A percentile compares a stretch with the other conserved stretches of the same genome.
Evolutionary conservation across 31 red algal species (phyloP).

Genomic region (Asparagopsis taxiformis): DNA sequence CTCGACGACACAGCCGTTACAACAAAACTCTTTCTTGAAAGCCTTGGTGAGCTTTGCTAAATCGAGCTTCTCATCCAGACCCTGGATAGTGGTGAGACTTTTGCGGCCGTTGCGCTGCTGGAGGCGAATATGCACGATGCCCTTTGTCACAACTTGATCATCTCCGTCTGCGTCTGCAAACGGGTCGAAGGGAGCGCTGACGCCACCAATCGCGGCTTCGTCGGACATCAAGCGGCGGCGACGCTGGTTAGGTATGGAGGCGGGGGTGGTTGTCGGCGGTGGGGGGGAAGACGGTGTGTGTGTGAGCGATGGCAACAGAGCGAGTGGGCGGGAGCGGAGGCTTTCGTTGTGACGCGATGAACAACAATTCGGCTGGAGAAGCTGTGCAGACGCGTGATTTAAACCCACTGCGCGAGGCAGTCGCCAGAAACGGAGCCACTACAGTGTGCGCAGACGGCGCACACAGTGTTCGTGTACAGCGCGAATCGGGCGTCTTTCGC

Average conservation of each 20-base stretch:
- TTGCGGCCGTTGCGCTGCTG: constrained; percentile 99
- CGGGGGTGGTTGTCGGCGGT: background rate
- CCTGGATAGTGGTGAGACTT: constrained; percentile 96
- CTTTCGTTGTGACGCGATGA: no score
- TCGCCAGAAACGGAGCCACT: no score
- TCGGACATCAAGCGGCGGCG: constrained; percentile 53
- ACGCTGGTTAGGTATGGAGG: background rate
- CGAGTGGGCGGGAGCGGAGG: constrained; percentile 8
- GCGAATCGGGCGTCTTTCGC: no score
- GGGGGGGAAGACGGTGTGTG: constrained; percentile 13
- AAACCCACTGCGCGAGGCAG: no score
- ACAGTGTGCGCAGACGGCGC: no score
- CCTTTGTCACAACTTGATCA: constrained; percentile 92
- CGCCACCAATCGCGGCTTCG: constrained; percentile 50
- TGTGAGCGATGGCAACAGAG: background rate
- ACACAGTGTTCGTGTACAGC: no score
- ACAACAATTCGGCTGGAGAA: no score
- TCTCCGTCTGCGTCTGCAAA: constrained; percentile 97
- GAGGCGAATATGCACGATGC: constrained; percentile 95
- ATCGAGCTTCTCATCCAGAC: constrained; percentile 91
- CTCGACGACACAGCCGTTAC: constrained; percentile 98
- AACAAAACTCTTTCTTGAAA: constrained; percentile 99
- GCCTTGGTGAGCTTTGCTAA: constrained; percentile 96
- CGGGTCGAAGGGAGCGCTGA: constrained; percentile 90
- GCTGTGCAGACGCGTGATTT: no score